phyloP scores from a whole-genome alignment of 306 rosid species.

The Vigna hirtella region DNA sequence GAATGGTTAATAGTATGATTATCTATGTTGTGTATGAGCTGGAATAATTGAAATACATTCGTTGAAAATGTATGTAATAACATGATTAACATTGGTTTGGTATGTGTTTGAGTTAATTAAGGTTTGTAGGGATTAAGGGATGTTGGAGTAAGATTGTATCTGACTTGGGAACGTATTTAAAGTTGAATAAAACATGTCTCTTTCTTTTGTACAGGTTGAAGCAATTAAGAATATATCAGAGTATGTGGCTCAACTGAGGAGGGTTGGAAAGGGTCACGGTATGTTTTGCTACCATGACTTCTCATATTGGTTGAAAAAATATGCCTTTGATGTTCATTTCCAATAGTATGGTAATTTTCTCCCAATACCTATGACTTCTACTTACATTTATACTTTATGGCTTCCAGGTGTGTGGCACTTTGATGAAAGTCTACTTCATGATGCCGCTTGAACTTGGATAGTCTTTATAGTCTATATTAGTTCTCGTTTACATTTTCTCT shows the following conservation, averaged over 20 bases:
- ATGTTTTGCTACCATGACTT: conserved; percentile 24
- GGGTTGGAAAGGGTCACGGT: conserved; percentile 64
- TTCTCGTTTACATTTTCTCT: background rate
- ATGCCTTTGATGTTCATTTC: conserved; percentile 9
- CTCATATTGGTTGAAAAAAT: background rate
- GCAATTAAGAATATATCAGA: conserved; percentile 57
- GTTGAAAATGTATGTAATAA: no score
- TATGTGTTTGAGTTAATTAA: no score
- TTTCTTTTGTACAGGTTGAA: conserved; percentile 52
- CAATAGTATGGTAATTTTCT: background rate
- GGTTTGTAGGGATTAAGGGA: no score
- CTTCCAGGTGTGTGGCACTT: conserved; percentile 70
- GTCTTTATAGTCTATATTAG: background rate
- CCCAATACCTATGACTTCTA: background rate
- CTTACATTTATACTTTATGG: conserved; percentile 35
- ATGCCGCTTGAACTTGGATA: conserved; percentile 32
- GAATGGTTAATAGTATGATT: no score
- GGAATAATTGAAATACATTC: no score
- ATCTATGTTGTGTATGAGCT: no score
- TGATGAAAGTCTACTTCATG: conserved; percentile 59
- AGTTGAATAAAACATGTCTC: background rate
- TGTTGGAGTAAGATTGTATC: no score
- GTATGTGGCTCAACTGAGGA: conserved; percentile 60
- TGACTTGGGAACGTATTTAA: no score
- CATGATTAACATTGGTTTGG: no score